Evolutionary conservation across 73 alveolate species (phyloP).

Genomic region (Paramecium pentaurelia): DNA sequence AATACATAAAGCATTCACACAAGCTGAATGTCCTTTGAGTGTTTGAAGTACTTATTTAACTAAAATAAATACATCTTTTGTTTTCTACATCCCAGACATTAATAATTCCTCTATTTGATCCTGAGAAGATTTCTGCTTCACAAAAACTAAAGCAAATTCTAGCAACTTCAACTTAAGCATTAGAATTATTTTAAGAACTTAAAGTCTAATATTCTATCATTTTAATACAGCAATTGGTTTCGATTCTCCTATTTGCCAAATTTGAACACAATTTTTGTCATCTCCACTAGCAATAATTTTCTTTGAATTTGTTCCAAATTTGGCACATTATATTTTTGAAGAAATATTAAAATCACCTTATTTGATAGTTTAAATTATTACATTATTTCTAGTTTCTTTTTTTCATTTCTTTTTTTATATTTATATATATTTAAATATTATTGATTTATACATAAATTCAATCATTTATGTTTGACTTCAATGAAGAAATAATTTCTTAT

Average conservation of each 20-base stretch:
- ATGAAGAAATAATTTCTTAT: too few relatives aligned
- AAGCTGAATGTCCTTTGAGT: conserved; percentile 54
- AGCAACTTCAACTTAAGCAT: conserved; percentile 39
- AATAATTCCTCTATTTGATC: conserved; percentile 58
- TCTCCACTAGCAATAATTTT: conserved; percentile 49
- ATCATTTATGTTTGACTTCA: too few relatives aligned
- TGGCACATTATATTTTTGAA: conserved; percentile 38
- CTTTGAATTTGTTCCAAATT: conserved; percentile 47
- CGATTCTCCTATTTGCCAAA: conserved; percentile 33
- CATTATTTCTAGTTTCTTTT: conserved; percentile 37
- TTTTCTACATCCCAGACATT: conserved; percentile 58
- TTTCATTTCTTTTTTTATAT: neutral
- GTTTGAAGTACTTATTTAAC: conserved; percentile 24
- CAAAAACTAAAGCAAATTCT: conserved; percentile 36
- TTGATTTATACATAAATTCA: too few relatives aligned
- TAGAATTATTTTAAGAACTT: neutral
- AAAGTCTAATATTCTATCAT: neutral
- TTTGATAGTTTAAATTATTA: neutral
- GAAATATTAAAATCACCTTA: neutral
- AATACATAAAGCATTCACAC: conserved; percentile 15
- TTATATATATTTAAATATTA: neutral
- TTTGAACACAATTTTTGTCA: conserved; percentile 45
- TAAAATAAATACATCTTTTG: conserved; percentile 7
- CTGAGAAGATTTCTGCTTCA: conserved; percentile 48
- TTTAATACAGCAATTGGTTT: conserved; percentile 41